Percentiles rank a stretch among this genome's conserved stretches.
phyloP scores from a whole-genome alignment of 805 yeast genomes.

The Clavispora phyllophila region DNA sequence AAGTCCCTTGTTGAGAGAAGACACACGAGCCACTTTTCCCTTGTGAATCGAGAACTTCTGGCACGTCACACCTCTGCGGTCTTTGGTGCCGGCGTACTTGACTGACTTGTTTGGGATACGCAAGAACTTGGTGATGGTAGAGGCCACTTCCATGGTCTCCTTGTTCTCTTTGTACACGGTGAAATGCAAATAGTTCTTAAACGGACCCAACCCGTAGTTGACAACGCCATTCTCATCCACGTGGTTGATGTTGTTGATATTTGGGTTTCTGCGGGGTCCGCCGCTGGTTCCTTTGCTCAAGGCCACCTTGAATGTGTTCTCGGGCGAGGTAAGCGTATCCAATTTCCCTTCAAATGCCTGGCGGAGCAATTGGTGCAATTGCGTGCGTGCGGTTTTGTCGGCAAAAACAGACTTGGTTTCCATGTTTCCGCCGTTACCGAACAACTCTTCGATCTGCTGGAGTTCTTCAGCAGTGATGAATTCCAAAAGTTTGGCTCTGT shows the following conservation, averaged over 20 bases:
- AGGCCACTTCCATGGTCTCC: constrained; percentile 95
- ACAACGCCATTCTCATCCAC: constrained; percentile 49
- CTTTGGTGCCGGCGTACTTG: constrained; percentile 93
- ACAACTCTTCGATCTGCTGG: constrained; percentile 49
- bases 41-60: constrained; percentile 70
- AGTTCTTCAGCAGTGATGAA: constrained; percentile 59
- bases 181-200: constrained; percentile 65
- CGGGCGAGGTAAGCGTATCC: constrained; percentile 73
- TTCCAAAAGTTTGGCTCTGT: constrained; percentile 44
- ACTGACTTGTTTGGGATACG: constrained; percentile 67
- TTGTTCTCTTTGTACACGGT: constrained; percentile 88
- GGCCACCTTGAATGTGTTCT: constrained; percentile 61
- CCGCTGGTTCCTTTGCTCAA: constrained; percentile 39
- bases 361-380: constrained; percentile 72
- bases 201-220: constrained; percentile 70
- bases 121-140: constrained; percentile 64
- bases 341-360: constrained; percentile 66
- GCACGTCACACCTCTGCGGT: constrained; percentile 91
- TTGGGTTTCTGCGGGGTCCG: constrained; percentile 28
- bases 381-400: constrained; percentile 71
- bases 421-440: constrained; percentile 50
- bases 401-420: constrained; percentile 53
- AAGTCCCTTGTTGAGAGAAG: constrained; percentile 67
- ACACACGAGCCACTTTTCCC: constrained; percentile 69
- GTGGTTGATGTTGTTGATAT: constrained; percentile 32